Evolutionary conservation across 2,329 filamentous ascomycete species (phyloP), one percentile per base, ranked within the genome.

Genomic region (Aspergillus chevalieri): DNA sequence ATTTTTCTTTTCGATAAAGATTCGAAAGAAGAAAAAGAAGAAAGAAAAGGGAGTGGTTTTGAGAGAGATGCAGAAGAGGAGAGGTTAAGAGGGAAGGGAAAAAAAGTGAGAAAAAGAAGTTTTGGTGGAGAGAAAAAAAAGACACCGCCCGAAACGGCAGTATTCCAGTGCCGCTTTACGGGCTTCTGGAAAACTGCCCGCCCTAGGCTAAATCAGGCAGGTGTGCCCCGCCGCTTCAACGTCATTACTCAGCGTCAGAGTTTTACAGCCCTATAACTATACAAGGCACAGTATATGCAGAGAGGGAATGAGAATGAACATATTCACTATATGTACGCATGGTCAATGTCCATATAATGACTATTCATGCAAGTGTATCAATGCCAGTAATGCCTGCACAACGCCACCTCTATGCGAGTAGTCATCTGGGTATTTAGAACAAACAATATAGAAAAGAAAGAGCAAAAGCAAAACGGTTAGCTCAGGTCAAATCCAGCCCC

Each of bases 401-500:
- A 38, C 34, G 34, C 34, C 34, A 19, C 6, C 34, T 38, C n/a
- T 19, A 38, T 38, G 34, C 34, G 6, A 38, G 34, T 38, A 38
- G n/a, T 9, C 10, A 14, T 15, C 34, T 41, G 15, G 19, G 17
- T 30, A 41, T 41, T 41, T 15, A 41, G 21, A 33, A 21, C 21
- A 41, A 9, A 44, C 14, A 28, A 22, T 14, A 33, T 44, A 33
- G 12, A 8, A 47, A 41, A 50, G n/a, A 47, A 44, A 44, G 50
- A 49, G 45, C 12, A 49, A 46, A 50, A 42, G 8, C 43, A 46
- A 2, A 17, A 36, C 21, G 17, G 15, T 63, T 44, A 71, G 52
- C 68, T 70, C 47, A 93, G 73, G 74, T 97, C 92, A 70, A 98
- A 98, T 1, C 93, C 92, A 43, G 93, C 92, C 0, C 90, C 90